Percentiles rank a stretch among this genome's conserved stretches.
These are phyloP conservation scores for Antrodiella citrinella DNA, from an alignment of 768 basidiomycete genomes.

Conservation along the genomic window DNA sequence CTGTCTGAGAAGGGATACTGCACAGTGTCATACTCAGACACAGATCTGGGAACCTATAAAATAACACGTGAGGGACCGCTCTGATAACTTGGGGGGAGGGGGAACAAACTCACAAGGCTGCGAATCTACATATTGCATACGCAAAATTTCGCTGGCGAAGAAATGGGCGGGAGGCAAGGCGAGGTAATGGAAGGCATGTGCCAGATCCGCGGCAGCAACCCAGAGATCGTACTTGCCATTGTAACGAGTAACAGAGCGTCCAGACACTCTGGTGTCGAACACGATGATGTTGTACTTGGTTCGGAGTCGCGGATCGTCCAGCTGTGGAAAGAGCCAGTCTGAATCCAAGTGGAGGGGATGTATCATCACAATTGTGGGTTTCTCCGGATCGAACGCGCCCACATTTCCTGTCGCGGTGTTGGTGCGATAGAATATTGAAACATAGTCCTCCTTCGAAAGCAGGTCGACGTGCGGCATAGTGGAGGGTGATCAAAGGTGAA, in stretches of 20 bases:
- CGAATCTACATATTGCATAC: constrained; percentile 20
- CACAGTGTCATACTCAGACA: constrained; percentile 61
- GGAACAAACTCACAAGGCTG: background rate
- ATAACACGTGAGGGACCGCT: no score
- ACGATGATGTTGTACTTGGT: constrained; percentile 61
- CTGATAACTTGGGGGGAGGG: no score
- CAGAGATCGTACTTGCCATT: constrained; percentile 60
- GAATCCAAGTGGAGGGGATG: constrained; percentile 65
- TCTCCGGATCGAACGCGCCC: constrained; percentile 55
- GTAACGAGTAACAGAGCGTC: constrained; percentile 46
- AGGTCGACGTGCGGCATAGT: constrained; percentile 67
- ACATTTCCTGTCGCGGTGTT: constrained; percentile 54
- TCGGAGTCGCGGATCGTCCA: constrained; percentile 57
- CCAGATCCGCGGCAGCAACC: constrained; percentile 75
- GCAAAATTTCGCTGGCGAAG: constrained; percentile 58
- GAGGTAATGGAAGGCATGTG: constrained; percentile 54
- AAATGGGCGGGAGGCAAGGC: constrained; percentile 63
- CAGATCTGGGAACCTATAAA: constrained; percentile 59
- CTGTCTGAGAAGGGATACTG: constrained; percentile 58
- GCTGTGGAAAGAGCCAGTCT: constrained; percentile 57
- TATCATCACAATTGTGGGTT: constrained; percentile 59
- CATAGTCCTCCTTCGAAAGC: constrained; percentile 53
- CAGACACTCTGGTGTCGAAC: constrained; percentile 62
- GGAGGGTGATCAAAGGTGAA: constrained; percentile 2
- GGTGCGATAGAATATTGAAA: constrained; percentile 67